Evolutionary conservation across 106 monocot genomes (phyloP), one percentile per base, ranked within the genome.

Genomic region (Allium sativum): DNA sequence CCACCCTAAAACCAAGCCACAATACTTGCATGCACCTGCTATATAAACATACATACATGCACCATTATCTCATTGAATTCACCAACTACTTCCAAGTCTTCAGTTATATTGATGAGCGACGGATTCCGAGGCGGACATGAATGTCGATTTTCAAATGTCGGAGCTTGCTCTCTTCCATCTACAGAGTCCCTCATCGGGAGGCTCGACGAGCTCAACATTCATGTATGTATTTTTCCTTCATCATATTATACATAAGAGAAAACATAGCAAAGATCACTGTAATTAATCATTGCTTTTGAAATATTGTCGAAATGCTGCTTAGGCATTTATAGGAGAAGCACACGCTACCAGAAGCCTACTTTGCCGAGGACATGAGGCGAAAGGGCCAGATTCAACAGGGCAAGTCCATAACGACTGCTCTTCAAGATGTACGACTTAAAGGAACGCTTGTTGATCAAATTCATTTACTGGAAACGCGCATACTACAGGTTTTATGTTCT

Each of bases 321-420:
- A 76, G 71, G 68, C 81, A 82, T 69, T 68, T 89, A 66, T 84
- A 89, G 69, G 69, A 84, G 76, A 76, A 84, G 55, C 81, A 79
- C 48, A 51, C 42, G 31, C 53, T 52, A 1, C 73, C 73, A 3
- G 68, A 78, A 59, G 61, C 53, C 58, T 72, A 70, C 45, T 83
- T 76, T 55, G 45, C 67, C 0, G 68, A 59, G 11, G 79, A 77
- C 10, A 73, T 72, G n/a, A n/a, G n/a, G n/a, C 52, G 12, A 50
- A 1, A 14, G 43, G n/a, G 0, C 47, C 12, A 47, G 8, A 8
- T 8, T 47, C 47, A 59, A 6, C 41, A 59, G 17, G 48, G 61
- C 65, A 79, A 58, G 50, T 74, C 84, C 18, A 10, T 78, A 41
- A 21, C 72, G 1, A 48, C 76, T 13, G 74, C 74, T 9, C 52